Percentiles rank a stretch among this genome's conserved stretches.
Conservation (phyloP, 495 filamentous ascomycete species). For the Aspergillus diversus region DNA sequence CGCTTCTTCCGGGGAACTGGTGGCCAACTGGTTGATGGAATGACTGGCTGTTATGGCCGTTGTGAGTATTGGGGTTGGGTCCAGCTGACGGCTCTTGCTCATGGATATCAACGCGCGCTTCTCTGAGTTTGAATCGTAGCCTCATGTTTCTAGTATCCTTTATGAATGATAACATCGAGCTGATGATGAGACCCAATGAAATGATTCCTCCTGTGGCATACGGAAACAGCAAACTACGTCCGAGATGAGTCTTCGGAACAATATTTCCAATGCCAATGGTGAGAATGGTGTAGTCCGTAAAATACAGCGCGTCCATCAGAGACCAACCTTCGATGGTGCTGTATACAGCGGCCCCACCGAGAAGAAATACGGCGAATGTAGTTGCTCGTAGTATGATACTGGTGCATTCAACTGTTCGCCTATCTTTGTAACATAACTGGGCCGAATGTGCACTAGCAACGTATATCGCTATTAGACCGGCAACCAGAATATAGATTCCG, state of each 20-base stretch:
- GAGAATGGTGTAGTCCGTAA: constrained; percentile 81
- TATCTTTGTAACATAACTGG: constrained; percentile 71
- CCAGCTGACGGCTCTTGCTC: too few relatives aligned
- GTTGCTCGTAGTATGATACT: constrained; percentile 92
- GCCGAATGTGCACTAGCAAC: constrained; percentile 64
- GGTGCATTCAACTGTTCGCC: constrained; percentile 71
- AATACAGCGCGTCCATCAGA: constrained; percentile 81
- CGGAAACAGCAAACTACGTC: constrained; percentile 73
- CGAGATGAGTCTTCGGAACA: constrained; percentile 61
- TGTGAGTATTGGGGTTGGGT: too few relatives aligned
- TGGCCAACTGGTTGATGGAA: too few relatives aligned
- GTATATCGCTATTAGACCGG: constrained; percentile 70
- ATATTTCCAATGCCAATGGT: constrained; percentile 82
- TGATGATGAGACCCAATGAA: constrained; percentile 81
- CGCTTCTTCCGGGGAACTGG: too few relatives aligned
- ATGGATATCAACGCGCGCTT: not conserved
- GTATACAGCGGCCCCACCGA: constrained; percentile 74
- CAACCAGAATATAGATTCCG: constrained; percentile 73
- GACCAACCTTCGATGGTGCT: constrained; percentile 74
- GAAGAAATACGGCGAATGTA: constrained; percentile 72
- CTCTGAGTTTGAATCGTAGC: constrained; percentile 3
- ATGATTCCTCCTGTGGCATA: constrained; percentile 82
- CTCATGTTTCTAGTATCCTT: constrained; percentile 73
- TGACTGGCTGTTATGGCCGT: too few relatives aligned
- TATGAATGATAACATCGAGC: constrained; percentile 57